phyloP scores from a whole-genome alignment of 371 early-diverging fungal genomes.

The Mucor circinelloides region DNA sequence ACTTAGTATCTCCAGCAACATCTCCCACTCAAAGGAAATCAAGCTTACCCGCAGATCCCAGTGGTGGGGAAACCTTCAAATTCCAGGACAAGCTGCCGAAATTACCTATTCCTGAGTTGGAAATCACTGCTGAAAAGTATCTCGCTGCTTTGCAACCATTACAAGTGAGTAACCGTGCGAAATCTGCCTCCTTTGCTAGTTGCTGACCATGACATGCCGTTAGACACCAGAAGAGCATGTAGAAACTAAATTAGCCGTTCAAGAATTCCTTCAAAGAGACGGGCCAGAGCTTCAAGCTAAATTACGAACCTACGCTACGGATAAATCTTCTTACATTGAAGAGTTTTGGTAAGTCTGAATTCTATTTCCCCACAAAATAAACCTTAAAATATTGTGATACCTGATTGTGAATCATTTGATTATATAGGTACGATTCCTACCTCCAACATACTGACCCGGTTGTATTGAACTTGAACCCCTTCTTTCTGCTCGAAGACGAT shows the following conservation, averaged over 20 bases:
- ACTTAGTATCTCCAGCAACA: not conserved
- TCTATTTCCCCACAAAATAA: slow-evolving; percentile 11
- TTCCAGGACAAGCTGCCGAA: slow-evolving; percentile 68
- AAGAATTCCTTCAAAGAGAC: slow-evolving; percentile 70
- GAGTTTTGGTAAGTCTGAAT: slow-evolving; percentile 52
- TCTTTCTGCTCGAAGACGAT: slow-evolving; percentile 58
- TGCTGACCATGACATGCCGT: not conserved
- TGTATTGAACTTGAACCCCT: slow-evolving; percentile 56
- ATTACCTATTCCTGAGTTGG: slow-evolving; percentile 86
- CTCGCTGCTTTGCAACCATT: slow-evolving; percentile 75
- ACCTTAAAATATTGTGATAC: slow-evolving; percentile 2
- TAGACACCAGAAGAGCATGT: slow-evolving; percentile 62
- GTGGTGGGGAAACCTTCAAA: slow-evolving; percentile 42
- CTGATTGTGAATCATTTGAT: not conserved
- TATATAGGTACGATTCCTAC: slow-evolving; percentile 57
- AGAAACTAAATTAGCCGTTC: slow-evolving; percentile 61
- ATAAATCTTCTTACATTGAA: slow-evolving; percentile 59
- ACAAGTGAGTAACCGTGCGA: slow-evolving; percentile 38
- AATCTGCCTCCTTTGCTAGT: not conserved
- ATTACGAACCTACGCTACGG: slow-evolving; percentile 62
- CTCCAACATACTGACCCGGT: slow-evolving; percentile 49
- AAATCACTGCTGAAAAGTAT: slow-evolving; percentile 76
- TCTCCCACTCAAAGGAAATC: slow-evolving; percentile 1
- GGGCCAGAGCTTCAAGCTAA: slow-evolving; percentile 81
- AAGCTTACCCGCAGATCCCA: not conserved